A percentile compares a stretch with the other conserved stretches of the same genome.
Evolutionary conservation across 768 basidiomycete species (phyloP).

Genomic region (Termitomyces sp.): DNA sequence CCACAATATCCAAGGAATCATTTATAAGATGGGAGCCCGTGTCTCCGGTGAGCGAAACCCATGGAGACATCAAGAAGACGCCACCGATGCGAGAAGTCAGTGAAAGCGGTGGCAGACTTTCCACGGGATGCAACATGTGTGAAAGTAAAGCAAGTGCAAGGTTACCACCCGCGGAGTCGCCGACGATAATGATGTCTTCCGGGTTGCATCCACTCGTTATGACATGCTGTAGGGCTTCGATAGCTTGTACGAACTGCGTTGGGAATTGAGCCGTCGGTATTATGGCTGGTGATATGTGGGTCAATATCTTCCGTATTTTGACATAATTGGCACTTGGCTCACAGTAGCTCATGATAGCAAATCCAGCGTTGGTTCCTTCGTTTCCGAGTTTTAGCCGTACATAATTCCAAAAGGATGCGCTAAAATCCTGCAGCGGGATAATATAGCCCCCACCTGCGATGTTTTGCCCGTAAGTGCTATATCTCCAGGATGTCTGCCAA

Average conservation of each 20-base stretch:
- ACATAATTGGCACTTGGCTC: not conserved
- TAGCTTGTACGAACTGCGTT: conserved; percentile 19
- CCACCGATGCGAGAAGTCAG: conserved; percentile 16
- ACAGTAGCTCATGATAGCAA: conserved; percentile 22
- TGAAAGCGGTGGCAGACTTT: conserved; percentile 9
- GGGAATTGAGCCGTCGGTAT: conserved; percentile 23
- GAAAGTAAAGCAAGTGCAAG: conserved; percentile 22
- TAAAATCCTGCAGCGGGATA: conserved; percentile 16
- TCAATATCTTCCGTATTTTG: not conserved
- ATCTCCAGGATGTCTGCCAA: not conserved
- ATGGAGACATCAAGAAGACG: conserved; percentile 27
- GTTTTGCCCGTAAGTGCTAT: not conserved
- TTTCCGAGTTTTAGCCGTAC: conserved; percentile 8
- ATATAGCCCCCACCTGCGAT: conserved; percentile 23
- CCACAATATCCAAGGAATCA: conserved; percentile 13
- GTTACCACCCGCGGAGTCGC: conserved; percentile 29
- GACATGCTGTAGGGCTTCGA: conserved; percentile 21
- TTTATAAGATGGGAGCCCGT: conserved; percentile 9
- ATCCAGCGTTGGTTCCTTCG: conserved; percentile 8
- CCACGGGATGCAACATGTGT: conserved; percentile 24
- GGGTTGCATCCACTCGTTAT: conserved; percentile 19
- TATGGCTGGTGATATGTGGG: conserved; percentile 11
- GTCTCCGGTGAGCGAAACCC: conserved; percentile 15
- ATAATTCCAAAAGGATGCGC: conserved; percentile 20
- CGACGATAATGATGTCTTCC: conserved; percentile 19